Conservation (phyloP, 305 asterid genomes). For the Ajuga reptans region DNA sequence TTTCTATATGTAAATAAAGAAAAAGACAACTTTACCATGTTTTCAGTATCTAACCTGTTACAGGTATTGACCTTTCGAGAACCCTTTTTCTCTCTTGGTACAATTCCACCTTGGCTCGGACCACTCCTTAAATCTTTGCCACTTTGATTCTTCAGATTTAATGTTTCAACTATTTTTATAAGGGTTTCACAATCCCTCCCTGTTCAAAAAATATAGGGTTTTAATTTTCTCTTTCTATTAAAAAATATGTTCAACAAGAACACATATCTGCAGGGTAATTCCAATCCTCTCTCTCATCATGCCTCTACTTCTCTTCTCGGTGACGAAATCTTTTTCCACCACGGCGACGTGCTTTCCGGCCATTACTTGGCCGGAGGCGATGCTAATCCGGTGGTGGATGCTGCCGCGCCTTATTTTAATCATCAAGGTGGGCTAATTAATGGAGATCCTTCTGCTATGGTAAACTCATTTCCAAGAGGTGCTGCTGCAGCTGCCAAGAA, state of each 20-base stretch:
- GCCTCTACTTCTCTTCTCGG: conserved; percentile 17
- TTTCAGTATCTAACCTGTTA: conserved; percentile 17
- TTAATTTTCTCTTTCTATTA: no score
- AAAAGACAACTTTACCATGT: conserved; percentile 22
- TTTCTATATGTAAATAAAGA: conserved; percentile 27
- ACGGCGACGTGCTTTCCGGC: conserved; percentile 29
- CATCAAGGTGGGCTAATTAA: background rate
- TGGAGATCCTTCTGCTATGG: conserved; percentile 10
- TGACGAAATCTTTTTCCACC: conserved; percentile 34
- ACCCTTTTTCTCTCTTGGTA: background rate
- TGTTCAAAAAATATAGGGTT: conserved; percentile 16
- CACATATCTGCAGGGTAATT: conserved; percentile 11
- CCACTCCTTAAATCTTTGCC: background rate
- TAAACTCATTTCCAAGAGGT: background rate
- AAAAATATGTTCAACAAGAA: conserved; percentile 27
- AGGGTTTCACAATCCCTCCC: conserved; percentile 3
- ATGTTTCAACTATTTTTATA: background rate
- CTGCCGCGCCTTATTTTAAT: conserved; percentile 17
- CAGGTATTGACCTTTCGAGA: conserved; percentile 14
- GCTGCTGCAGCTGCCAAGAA: conserved; percentile 21
- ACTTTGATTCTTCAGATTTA: background rate
- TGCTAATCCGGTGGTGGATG: conserved; percentile 20
- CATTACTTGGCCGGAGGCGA: conserved; percentile 18
- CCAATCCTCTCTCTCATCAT: conserved; percentile 23
- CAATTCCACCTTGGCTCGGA: background rate